Conservation (phyloP, 306 rosid genomes). For the Abrus pulchellus region DNA sequence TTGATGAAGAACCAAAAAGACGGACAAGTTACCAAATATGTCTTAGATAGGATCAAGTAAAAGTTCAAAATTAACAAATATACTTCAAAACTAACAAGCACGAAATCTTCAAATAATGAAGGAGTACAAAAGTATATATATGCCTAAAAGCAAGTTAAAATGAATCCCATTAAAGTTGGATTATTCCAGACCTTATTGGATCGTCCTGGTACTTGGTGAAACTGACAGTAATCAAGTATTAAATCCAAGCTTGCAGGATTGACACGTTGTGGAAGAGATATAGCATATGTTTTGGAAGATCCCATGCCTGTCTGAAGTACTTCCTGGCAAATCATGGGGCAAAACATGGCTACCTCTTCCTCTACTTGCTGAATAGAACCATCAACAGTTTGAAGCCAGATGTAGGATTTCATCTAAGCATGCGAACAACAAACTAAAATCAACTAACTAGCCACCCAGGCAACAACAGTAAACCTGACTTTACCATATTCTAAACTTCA, state of each 20-base stretch:
- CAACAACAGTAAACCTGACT: conserved; percentile 22
- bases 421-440: conserved; percentile 40
- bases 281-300: conserved; percentile 84
- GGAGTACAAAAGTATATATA: conserved; percentile 1
- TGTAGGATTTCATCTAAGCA: conserved; percentile 84
- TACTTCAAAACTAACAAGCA: conserved; percentile 23
- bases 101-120: conserved; percentile 26
- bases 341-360: conserved; percentile 93
- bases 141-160: conserved; percentile 13
- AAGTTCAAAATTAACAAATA: background rate
- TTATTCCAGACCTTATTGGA: conserved; percentile 76
- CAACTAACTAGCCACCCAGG: conserved; percentile 26
- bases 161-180: conserved; percentile 33
- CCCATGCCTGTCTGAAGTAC: conserved; percentile 85
- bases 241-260: conserved; percentile 81
- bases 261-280: conserved; percentile 88
- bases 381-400: conserved; percentile 90
- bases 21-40: conserved; percentile 5
- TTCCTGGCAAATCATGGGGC: conserved; percentile 91
- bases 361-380: conserved; percentile 95
- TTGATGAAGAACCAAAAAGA: background rate
- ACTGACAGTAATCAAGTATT: conserved; percentile 86
- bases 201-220: conserved; percentile 85
- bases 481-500: background rate
- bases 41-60: background rate